These are phyloP conservation scores for Cucurbita maxima DNA, from an alignment of 306 rosid species.

Conservation along the genomic window DNA sequence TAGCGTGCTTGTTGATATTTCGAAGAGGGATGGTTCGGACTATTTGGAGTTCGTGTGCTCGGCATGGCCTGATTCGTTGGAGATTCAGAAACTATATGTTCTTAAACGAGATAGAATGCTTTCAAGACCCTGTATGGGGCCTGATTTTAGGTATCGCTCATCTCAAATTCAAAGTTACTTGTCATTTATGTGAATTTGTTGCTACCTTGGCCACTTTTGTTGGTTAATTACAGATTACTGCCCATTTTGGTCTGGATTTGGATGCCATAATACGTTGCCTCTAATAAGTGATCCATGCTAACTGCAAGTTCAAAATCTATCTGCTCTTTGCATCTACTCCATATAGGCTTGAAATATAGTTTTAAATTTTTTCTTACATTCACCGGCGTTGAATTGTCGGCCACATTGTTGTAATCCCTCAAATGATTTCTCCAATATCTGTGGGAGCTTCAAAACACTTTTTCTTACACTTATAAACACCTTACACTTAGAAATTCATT, in stretches of 20 bases:
- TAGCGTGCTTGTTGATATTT: conserved; percentile 56
- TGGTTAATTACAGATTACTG: background rate
- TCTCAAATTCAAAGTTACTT: background rate
- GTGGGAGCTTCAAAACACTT: background rate
- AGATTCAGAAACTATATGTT: conserved; percentile 47
- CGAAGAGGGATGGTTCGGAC: conserved; percentile 31
- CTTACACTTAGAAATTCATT: no score
- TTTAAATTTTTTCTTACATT: no score
- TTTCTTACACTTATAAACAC: no score
- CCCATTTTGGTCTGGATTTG: background rate
- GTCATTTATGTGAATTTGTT: background rate
- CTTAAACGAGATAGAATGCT: conserved; percentile 22
- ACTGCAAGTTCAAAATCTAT: background rate
- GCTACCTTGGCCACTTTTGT: background rate
- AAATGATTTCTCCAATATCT: background rate
- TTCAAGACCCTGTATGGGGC: conserved; percentile 49
- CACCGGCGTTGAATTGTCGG: background rate
- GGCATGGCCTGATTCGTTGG: conserved; percentile 52
- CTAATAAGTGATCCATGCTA: background rate
- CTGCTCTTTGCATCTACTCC: background rate
- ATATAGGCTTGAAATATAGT: no score
- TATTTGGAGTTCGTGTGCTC: conserved; percentile 63
- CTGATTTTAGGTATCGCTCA: conserved; percentile 46
- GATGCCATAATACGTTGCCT: background rate
- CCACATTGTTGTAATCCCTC: background rate